Evolutionary conservation across 148 eudicot species (phyloP), one percentile per base, ranked within the genome.

Genomic region (Polygonum aviculare): DNA sequence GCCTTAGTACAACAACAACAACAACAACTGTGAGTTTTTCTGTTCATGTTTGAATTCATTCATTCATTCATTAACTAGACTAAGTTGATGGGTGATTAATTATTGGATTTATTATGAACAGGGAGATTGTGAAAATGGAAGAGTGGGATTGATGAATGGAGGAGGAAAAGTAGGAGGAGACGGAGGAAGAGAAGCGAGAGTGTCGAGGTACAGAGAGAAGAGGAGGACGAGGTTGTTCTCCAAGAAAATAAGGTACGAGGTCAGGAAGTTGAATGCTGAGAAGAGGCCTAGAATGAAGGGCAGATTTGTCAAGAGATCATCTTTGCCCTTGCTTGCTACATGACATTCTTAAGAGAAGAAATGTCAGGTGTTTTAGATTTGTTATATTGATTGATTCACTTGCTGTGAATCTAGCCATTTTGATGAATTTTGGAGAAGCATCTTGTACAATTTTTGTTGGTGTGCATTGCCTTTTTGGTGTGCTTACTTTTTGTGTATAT

Each of bases 231-330:
- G 98, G 76, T 75, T 94, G 82, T 92, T 92, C 76, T 89, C 97
- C 4, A 94, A 94, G 90, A 94, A 92, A 85, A 94, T 94, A 84
- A 86, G 98, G 84, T 94, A 94, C 49, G 93, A 94, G 86, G 98
- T 94, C 22, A 85, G 98, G 75, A 94, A 92, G 81, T 40, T 94
- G 81, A 94, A 94, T 77, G 98, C 98, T 3, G 97, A 94, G 83
- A 94, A 94, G 81, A 90, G 98, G 85, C 98, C 98, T 0, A 74
- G 98, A 73, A 94, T 92, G 95, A 94, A 94, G 82, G 98, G 98
- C 22, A 87, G 98, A 69, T 94, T 94, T 76, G 97, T 94, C 4
- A 94, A 92, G 86, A 84, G 97, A 80, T 75, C 96, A 3, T 82
- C 81, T 36, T 81, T 80, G 26, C 21, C 60, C 77, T 78, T 76